Conservation (phyloP, 177 flowering plant species). For the Telopea speciosissima region DNA sequence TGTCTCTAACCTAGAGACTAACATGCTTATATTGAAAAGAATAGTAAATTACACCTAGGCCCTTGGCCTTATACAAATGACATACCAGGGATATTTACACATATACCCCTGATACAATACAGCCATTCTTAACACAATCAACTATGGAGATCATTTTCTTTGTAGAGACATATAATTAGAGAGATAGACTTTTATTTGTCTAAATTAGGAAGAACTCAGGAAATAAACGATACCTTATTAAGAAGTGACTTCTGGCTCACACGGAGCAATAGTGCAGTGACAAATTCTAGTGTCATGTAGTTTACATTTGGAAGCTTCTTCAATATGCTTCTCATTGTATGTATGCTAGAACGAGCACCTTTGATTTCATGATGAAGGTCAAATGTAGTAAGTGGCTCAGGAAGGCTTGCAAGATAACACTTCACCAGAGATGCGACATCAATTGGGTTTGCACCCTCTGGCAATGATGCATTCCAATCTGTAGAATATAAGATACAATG, state of each 20-base stretch:
- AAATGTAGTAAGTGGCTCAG: constrained; percentile 81
- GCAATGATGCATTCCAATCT: constrained; percentile 72
- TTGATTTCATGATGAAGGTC: constrained; percentile 66
- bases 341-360: constrained; percentile 65
- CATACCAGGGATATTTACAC: no score
- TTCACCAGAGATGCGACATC: constrained; percentile 64
- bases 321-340: constrained; percentile 51
- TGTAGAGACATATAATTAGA: background rate
- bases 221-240: constrained; percentile 55
- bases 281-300: constrained; percentile 75
- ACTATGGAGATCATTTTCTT: background rate
- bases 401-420: constrained; percentile 86
- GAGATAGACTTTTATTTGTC: background rate
- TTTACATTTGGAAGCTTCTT: constrained; percentile 84
- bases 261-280: constrained; percentile 75
- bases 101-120: no score
- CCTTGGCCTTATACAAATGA: no score
- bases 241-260: constrained; percentile 82
- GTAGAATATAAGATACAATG: constrained; percentile 2
- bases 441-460: constrained; percentile 59
- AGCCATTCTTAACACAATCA: no score
- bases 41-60: no score
- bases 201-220: constrained; percentile 1
- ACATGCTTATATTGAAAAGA: no score
- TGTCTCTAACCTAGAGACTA: no score